Conservation (phyloP, 2,329 filamentous ascomycete genomes). For the Nothopassalora personata region DNA sequence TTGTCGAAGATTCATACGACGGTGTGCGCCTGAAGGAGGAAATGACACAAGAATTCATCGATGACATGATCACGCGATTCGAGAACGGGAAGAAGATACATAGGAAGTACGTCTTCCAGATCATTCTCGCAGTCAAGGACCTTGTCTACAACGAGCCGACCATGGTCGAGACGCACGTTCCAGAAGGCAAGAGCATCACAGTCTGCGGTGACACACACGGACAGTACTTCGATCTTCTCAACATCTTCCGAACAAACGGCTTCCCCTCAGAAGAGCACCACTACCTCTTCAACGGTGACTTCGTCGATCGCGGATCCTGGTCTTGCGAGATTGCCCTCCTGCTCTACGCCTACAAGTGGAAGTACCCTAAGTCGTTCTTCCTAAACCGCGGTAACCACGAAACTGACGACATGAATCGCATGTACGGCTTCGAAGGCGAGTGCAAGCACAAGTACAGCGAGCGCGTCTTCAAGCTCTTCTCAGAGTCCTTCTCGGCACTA, state of each 20-base stretch:
- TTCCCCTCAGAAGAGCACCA: conserved; percentile 77
- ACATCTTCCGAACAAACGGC: conserved; percentile 90
- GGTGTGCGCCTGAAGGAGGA: conserved; percentile 69
- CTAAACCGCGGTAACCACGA: conserved; percentile 98
- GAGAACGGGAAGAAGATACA: conserved; percentile 93
- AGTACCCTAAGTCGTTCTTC: conserved; percentile 78
- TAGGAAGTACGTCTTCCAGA: conserved; percentile 96
- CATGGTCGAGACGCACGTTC: conserved; percentile 89
- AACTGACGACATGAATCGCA: conserved; percentile 88
- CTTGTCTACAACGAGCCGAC: conserved; percentile 89
- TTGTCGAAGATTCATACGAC: conserved; percentile 78
- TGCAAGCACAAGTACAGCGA: conserved; percentile 98
- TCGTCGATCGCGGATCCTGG: conserved; percentile 96
- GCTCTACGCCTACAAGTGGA: conserved; percentile 94
- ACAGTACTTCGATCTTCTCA: conserved; percentile 95
- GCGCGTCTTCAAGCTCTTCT: conserved; percentile 93
- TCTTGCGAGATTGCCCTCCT: conserved; percentile 93
- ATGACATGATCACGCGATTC: conserved; percentile 95
- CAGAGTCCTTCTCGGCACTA: conserved; percentile 92
- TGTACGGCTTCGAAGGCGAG: conserved; percentile 97
- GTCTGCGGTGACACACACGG: conserved; percentile 98
- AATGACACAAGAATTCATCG: conserved; percentile 96
- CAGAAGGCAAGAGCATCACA: conserved; percentile 72
- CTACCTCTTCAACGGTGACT: conserved; percentile 98
- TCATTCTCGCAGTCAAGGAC: conserved; percentile 82